phyloP scores from a whole-genome alignment of 2,329 filamentous ascomycete species.

The Fusarium sp. region DNA sequence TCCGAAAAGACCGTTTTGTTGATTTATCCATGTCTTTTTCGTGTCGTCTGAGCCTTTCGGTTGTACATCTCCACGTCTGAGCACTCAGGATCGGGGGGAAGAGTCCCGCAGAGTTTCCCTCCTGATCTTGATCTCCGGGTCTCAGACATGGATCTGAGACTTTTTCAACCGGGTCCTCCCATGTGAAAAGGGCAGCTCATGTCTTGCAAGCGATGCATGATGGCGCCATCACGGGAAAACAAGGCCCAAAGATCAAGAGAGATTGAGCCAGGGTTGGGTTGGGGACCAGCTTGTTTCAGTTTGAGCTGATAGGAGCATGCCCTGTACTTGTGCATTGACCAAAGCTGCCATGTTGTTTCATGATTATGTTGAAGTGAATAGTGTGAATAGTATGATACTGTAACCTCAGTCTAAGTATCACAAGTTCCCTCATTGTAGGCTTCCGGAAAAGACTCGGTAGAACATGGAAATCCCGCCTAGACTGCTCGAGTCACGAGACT shows the following conservation, averaged over 20 bases:
- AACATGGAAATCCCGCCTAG: constrained; percentile 36
- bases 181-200: constrained; percentile 17
- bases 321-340: constrained; percentile 12
- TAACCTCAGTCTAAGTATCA: too few relatives aligned
- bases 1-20: not conserved
- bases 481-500: constrained; percentile 42
- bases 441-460: constrained; percentile 46
- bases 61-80: not conserved
- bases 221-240: constrained; percentile 32
- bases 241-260: constrained; percentile 9
- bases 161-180: constrained; percentile 14
- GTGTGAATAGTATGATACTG: too few relatives aligned
- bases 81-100: not conserved
- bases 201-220: constrained; percentile 10
- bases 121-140: constrained; percentile 19
- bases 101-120: not conserved
- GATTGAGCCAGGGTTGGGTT: constrained; percentile 13
- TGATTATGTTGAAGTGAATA: not conserved
- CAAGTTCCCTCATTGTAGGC: not conserved
- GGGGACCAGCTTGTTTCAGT: constrained; percentile 15
- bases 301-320: constrained; percentile 12
- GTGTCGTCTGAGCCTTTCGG: constrained; percentile 1
- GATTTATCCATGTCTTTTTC: not conserved
- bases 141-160: constrained; percentile 34
- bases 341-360: not conserved